Evolutionary conservation across 2,329 filamentous ascomycete species (phyloP).

Genomic region (Davidsoniella neocaledoniae): DNA sequence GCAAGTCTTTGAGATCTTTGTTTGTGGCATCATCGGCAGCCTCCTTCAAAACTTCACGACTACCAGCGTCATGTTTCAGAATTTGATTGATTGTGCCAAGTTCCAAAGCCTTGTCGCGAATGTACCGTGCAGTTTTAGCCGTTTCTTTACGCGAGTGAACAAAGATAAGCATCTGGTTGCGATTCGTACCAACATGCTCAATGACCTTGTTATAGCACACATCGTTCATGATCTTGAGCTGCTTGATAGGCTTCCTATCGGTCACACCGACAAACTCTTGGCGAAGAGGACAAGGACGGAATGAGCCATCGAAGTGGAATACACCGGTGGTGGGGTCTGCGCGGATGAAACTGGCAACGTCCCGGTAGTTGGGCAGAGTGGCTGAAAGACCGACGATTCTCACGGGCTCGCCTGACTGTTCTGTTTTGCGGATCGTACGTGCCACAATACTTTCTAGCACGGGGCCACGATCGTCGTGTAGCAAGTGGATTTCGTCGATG

Average conservation of each 20-base stretch:
- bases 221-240: slow-evolving; percentile 98
- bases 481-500: slow-evolving; percentile 93
- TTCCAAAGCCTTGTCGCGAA: slow-evolving; percentile 93
- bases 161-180: slow-evolving; percentile 98
- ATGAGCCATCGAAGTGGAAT: slow-evolving; percentile 93
- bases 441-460: slow-evolving; percentile 95
- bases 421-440: slow-evolving; percentile 78
- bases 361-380: slow-evolving; percentile 87
- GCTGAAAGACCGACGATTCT: slow-evolving; percentile 85
- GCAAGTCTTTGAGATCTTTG: slow-evolving; percentile 74
- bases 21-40: slow-evolving; percentile 73
- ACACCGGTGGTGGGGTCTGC: slow-evolving; percentile 73
- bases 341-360: slow-evolving; percentile 88
- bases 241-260: slow-evolving; percentile 96
- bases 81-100: slow-evolving; percentile 95
- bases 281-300: slow-evolving; percentile 79
- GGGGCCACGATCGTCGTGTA: slow-evolving; percentile 93
- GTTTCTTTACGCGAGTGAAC: slow-evolving; percentile 98
- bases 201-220: slow-evolving; percentile 96
- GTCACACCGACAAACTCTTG: slow-evolving; percentile 97
- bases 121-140: slow-evolving; percentile 89
- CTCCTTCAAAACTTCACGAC: slow-evolving; percentile 70
- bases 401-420: slow-evolving; percentile 87
- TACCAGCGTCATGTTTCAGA: slow-evolving; percentile 79
- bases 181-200: slow-evolving; percentile 81